Evolutionary conservation across 2,329 filamentous ascomycete genomes (phyloP).

Genomic region (Hymenoscyphus albidus): DNA sequence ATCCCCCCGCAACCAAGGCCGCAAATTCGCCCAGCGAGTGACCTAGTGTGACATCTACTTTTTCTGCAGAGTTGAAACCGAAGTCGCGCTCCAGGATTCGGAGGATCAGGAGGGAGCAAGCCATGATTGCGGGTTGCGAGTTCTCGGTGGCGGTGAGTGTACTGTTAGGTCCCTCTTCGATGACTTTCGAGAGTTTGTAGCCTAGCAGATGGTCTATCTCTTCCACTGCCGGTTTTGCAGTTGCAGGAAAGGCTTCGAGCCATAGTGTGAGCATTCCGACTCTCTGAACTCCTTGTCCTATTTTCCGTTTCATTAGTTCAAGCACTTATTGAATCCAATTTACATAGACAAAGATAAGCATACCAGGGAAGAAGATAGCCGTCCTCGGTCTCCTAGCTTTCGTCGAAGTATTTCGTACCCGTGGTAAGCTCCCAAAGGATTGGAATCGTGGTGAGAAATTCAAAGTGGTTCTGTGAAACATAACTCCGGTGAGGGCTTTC

Average conservation of each 20-base stretch:
- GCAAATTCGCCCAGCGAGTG: slow-evolving; percentile 94
- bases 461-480: slow-evolving; percentile 4
- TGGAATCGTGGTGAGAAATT: slow-evolving; percentile 6
- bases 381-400: slow-evolving; percentile 33
- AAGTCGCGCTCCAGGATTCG: slow-evolving; percentile 84
- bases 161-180: slow-evolving; percentile 74
- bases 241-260: slow-evolving; percentile 79
- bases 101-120: slow-evolving; percentile 84
- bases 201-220: slow-evolving; percentile 78
- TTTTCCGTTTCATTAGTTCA: slow-evolving; percentile 12
- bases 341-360: slow-evolving; percentile 3
- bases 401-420: slow-evolving; percentile 28
- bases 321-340: neutral
- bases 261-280: slow-evolving; percentile 85
- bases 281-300: slow-evolving; percentile 84
- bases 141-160: slow-evolving; percentile 77
- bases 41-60: slow-evolving; percentile 79
- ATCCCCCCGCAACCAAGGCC: slow-evolving; percentile 79
- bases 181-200: slow-evolving; percentile 71
- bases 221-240: slow-evolving; percentile 71
- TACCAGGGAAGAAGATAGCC: slow-evolving; percentile 39
- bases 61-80: slow-evolving; percentile 64
- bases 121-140: slow-evolving; percentile 94
- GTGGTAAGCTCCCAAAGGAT: slow-evolving; percentile 1
- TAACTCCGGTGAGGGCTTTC: slow-evolving; percentile 12